Evolutionary conservation across 441 rosid genomes (phyloP).

Genomic region (Pelargonium australe): DNA sequence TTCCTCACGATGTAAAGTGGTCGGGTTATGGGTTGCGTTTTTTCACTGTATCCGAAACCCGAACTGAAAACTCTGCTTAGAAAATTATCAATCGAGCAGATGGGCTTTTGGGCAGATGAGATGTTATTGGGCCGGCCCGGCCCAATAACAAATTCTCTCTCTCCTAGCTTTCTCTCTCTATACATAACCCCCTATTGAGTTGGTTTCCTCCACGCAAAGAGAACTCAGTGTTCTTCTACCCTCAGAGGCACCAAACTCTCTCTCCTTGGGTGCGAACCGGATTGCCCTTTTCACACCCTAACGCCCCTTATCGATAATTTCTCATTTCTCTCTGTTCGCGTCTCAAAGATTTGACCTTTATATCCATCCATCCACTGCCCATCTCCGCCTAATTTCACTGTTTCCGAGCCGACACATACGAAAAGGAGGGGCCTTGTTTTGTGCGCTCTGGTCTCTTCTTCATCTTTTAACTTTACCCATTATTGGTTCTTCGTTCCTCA

Average conservation of each 20-base stretch:
- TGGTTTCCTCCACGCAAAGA: constrained; percentile 25
- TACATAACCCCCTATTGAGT: constrained; percentile 15
- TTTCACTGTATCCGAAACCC: too few species aligned
- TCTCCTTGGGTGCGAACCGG: not conserved
- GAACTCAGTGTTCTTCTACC: constrained; percentile 5
- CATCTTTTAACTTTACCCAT: constrained; percentile 9
- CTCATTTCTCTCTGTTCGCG: not conserved
- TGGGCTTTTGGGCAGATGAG: too few species aligned
- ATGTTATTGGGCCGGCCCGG: too few species aligned
- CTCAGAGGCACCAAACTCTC: constrained; percentile 4
- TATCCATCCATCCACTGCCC: constrained; percentile 9
- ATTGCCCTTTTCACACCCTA: not conserved
- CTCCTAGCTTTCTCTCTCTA: constrained; percentile 1
- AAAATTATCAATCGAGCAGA: too few species aligned
- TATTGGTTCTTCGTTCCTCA: not conserved
- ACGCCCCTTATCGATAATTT: constrained; percentile 3
- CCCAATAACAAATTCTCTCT: constrained; percentile 7
- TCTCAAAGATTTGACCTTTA: constrained; percentile 3
- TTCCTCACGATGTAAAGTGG: too few species aligned
- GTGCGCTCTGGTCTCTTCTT: constrained; percentile 13
- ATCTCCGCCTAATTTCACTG: constrained; percentile 7
- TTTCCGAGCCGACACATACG: constrained; percentile 14
- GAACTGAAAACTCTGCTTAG: too few species aligned
- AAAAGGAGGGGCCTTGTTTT: not conserved
- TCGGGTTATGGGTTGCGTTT: too few species aligned